Evolutionary conservation across 2,329 filamentous ascomycete species (phyloP), one percentile per base, ranked within the genome.

Genomic region (Botrytis deweyae): DNA sequence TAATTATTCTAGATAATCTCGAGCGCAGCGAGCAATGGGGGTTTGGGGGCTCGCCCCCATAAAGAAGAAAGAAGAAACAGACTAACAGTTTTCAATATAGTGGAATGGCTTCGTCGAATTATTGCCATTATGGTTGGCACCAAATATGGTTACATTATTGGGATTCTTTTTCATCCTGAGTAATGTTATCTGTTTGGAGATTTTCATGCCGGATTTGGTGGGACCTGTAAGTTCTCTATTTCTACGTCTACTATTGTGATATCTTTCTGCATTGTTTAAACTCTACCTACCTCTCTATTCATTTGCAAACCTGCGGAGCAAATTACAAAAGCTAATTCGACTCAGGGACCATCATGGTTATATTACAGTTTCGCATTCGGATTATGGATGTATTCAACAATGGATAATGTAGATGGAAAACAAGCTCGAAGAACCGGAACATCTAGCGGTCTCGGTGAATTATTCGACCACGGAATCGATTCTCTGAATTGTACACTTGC

Each of bases 351-450:
- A 14, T 88, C 91, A 80, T 98, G 96, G 95, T 83, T 98, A 33
- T 98, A 97, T 85, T 97, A 93, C 82, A 97, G 94, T 84, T 98
- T 98, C 83, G 95, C 95, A 1, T 89, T 97, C 77, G 96, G 96
- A 59, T 88, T 99, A 74, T 99, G 97, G 92, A 96, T 97, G 93
- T 97, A 98, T 84, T 97, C 96, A 79, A 99, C 96, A 22, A 95
- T 99, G 92, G 96, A 99, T 86, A 99, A 99, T 83, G 92, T 98
- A 77, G 96, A 99, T 83, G 96, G 96, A 78, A 99, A 99, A 85
- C 96, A 99, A 85, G 96, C 96, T 74, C 89, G 96, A 77, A 89
- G 96, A 80, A 99, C 96, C 6, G 95, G 95, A 71, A 98, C 95
- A 6, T 98, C 95, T 44, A 98, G 94, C 82, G 94, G 94, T 0